These are phyloP conservation scores for Microstegium vimineum DNA, from an alignment of 176 grass and related monocot species.

Conservation along the genomic window DNA sequence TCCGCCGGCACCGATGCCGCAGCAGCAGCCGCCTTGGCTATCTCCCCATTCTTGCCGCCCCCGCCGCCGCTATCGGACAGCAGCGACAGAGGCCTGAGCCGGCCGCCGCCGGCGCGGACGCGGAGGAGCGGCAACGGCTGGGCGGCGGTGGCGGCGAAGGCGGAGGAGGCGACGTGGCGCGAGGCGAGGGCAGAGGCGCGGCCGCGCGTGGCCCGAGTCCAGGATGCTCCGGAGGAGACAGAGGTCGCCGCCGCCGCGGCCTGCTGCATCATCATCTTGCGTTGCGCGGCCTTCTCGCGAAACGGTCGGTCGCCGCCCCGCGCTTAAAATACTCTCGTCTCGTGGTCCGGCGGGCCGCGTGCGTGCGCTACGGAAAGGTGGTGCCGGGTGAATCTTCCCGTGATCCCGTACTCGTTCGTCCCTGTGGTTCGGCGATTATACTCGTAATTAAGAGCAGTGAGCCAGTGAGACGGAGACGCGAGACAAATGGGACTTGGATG, in stretches of 20 bases:
- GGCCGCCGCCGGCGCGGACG: background rate
- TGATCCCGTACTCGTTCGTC: constrained; percentile 43
- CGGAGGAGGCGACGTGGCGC: background rate
- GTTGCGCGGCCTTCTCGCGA: background rate
- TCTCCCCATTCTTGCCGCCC: background rate
- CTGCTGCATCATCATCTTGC: constrained; percentile 26
- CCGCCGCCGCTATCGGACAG: background rate
- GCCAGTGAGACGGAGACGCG: background rate
- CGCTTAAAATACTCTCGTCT: constrained; percentile 17
- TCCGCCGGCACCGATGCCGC: background rate
- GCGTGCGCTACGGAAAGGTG: background rate
- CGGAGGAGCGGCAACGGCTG: background rate
- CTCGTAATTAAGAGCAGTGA: background rate
- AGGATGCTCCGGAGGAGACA: background rate
- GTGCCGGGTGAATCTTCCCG: constrained; percentile 29
- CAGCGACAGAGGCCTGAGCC: constrained; percentile 10
- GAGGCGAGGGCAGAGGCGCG: background rate
- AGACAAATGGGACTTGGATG: constrained; percentile 1
- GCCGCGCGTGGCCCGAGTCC: background rate
- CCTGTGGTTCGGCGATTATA: too few relatives aligned
- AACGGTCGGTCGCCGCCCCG: background rate
- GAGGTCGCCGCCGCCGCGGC: constrained; percentile 10
- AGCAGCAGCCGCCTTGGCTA: background rate
- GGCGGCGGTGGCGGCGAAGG: too few relatives aligned
- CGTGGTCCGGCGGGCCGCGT: background rate